Conservation (phyloP, 495 filamentous ascomycete genomes). For the Aspergillus cavernicola region DNA sequence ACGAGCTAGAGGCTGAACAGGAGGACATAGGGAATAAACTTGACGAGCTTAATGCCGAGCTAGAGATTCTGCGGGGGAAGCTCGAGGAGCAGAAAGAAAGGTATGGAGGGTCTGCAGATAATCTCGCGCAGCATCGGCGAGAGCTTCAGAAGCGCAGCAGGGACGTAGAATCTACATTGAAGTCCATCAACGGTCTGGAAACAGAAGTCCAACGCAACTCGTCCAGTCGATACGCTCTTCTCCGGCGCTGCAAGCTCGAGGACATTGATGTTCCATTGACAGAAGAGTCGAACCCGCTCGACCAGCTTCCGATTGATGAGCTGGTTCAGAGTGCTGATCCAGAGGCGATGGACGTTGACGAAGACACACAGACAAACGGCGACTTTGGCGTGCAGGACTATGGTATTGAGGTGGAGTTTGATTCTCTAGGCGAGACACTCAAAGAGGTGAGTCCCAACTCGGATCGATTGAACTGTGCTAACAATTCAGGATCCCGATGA, state of each 20-base stretch:
- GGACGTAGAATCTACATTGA: conserved; percentile 74
- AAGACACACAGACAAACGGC: conserved; percentile 46
- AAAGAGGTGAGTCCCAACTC: conserved; percentile 56
- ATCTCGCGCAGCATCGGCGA: conserved; percentile 72
- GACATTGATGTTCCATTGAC: conserved; percentile 82
- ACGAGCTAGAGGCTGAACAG: conserved; percentile 69
- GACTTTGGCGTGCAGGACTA: conserved; percentile 68
- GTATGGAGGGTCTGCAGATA: conserved; percentile 65
- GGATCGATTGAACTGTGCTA: conserved; percentile 14
- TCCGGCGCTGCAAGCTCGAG: conserved; percentile 89
- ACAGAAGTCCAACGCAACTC: conserved; percentile 78
- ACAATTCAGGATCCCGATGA: conserved; percentile 59
- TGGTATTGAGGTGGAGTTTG: conserved; percentile 89
- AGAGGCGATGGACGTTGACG: conserved; percentile 87
- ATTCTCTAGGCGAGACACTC: conserved; percentile 78
- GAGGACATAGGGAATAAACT: conserved; percentile 67
- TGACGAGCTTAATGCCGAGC: conserved; percentile 67
- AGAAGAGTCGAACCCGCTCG: conserved; percentile 68
- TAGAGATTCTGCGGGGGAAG: conserved; percentile 69
- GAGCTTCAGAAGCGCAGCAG: conserved; percentile 82
- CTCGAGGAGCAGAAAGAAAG: conserved; percentile 64
- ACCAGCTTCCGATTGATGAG: conserved; percentile 84
- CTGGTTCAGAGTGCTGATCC: conserved; percentile 61
- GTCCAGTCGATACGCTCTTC: conserved; percentile 73
- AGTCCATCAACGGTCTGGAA: conserved; percentile 73